A percentile compares a stretch with the other conserved stretches of the same genome.
Conservation (phyloP, 2,329 filamentous ascomycete genomes). For the Paraphoma chrysanthemicola region DNA sequence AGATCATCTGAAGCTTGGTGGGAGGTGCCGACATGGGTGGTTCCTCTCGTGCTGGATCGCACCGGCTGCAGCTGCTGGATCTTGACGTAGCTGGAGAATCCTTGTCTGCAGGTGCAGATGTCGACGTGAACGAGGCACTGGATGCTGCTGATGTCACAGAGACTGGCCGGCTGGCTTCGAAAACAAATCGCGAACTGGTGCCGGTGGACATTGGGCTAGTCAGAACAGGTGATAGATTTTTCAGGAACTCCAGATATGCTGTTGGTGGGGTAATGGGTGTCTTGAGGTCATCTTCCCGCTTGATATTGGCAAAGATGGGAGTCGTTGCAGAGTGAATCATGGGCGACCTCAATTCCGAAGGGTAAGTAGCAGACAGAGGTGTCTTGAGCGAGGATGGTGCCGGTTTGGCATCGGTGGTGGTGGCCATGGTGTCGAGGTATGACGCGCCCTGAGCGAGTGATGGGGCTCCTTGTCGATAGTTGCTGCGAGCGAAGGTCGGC, state of each 20-base stretch:
- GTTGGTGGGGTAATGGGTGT: conserved; percentile 90
- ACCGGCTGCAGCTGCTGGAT: conserved; percentile 48
- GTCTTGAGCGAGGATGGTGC: conserved; percentile 55
- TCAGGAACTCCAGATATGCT: conserved; percentile 93
- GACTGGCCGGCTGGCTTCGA: conserved; percentile 50
- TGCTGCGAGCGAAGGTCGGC: conserved; percentile 27
- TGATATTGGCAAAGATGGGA: conserved; percentile 64
- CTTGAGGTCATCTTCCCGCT: conserved; percentile 69
- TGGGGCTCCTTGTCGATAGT: conserved; percentile 27
- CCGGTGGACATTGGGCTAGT: conserved; percentile 71
- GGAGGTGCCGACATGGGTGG: conserved; percentile 54
- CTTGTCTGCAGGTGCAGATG: conserved; percentile 42
- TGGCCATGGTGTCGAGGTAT: conserved; percentile 42
- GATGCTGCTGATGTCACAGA: conserved; percentile 48
- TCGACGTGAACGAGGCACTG: conserved; percentile 44
- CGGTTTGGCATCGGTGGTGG: conserved; percentile 52
- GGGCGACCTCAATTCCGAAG: conserved; percentile 67
- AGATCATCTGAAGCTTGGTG: conserved; percentile 59
- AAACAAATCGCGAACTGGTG: conserved; percentile 60
- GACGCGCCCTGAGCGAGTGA: conserved; percentile 39
- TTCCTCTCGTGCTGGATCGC: conserved; percentile 41
- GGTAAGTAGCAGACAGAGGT: conserved; percentile 67
- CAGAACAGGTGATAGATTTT: conserved; percentile 74
- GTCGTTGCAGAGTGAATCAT: conserved; percentile 58
- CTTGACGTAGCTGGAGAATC: conserved; percentile 44